Conservation (phyloP, 2,329 filamentous ascomycete species). For the Trichophyton equinum region DNA sequence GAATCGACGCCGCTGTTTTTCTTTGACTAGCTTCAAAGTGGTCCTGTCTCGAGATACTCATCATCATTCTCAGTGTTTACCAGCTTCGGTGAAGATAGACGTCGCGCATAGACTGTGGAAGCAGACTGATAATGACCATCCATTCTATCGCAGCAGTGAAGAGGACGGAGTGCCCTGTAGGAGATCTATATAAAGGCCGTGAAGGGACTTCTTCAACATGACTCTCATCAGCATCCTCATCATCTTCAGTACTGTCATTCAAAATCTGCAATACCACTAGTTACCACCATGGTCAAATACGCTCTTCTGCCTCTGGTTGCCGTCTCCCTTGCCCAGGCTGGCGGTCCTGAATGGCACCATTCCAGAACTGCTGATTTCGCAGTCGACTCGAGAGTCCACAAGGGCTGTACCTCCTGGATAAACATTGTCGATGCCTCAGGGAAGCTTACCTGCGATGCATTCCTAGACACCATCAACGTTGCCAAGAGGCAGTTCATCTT, state of each 20-base stretch:
- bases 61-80: neutral
- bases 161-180: neutral
- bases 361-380: neutral
- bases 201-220: neutral
- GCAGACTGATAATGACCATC: neutral
- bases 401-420: neutral
- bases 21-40: too few relatives aligned
- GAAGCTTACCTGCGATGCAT: neutral
- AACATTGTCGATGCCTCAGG: neutral
- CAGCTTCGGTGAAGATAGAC: neutral
- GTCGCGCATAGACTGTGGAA: neutral
- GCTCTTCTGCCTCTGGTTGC: neutral
- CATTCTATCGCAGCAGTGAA: neutral
- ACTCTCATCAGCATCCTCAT: neutral
- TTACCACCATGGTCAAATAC: neutral
- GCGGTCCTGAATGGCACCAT: neutral
- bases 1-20: too few relatives aligned
- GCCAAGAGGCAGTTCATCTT: neutral
- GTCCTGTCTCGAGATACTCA: neutral
- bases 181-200: neutral
- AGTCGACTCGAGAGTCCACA: neutral
- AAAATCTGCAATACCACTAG: too few relatives aligned
- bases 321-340: neutral
- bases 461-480: neutral
- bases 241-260: neutral